These are phyloP conservation scores for Prunus padus DNA, from an alignment of 306 rosid genomes.

Conservation along the genomic window DNA sequence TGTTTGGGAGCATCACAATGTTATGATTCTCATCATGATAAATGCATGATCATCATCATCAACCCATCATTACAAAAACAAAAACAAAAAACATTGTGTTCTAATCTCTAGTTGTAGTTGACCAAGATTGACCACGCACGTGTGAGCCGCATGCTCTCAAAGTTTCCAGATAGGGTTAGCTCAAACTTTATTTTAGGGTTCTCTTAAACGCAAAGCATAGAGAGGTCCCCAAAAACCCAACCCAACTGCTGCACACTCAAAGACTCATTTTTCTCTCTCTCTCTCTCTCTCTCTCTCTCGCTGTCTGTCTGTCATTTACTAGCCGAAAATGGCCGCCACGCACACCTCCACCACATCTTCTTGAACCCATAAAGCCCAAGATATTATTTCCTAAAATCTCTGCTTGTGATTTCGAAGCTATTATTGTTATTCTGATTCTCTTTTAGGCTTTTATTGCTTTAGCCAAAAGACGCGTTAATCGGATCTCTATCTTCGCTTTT, in stretches of 20 bases:
- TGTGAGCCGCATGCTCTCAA: background rate
- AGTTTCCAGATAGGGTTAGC: constrained; percentile 6
- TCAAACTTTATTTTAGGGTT: background rate
- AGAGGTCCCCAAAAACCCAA: background rate
- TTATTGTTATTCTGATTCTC: constrained; percentile 6
- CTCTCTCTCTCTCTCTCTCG: constrained; percentile 16
- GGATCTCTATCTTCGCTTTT: constrained; percentile 4
- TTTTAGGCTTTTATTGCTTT: background rate
- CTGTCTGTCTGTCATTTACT: constrained; percentile 19
- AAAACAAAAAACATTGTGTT: background rate
- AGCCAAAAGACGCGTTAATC: background rate
- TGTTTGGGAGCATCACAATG: background rate
- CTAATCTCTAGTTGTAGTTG: background rate
- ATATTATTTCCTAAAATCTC: background rate
- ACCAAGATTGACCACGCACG: background rate
- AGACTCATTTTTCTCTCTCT: background rate
- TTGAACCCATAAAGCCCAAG: background rate
- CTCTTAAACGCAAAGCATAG: background rate
- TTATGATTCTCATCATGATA: background rate
- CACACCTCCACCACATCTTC: constrained; percentile 25
- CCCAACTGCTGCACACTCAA: background rate
- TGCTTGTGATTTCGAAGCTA: background rate
- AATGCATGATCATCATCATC: background rate
- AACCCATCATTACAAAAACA: background rate
- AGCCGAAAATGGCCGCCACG: constrained; percentile 50